Base-by-base conservation (phyloP, 257 asterid species). In the Solanum gracilifrons region DNA sequence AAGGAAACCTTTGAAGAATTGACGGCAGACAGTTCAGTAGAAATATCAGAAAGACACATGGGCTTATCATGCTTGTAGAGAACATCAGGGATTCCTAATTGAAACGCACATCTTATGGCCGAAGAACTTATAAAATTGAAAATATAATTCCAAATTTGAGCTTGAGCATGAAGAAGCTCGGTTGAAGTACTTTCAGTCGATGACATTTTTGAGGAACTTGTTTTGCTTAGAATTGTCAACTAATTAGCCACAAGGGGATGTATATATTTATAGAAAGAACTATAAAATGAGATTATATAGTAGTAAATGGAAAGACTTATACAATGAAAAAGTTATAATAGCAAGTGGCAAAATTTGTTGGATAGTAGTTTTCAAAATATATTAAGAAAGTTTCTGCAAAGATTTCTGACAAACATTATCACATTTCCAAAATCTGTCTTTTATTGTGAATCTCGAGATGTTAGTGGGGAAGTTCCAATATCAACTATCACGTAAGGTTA, bases 21-120 rank as follows among this genome's bases (percentile, higher is more conserved):
- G 82, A 75, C 27, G 35, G 60, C 10, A 33, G 68, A 39, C 9
- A 89, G 75, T 62, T 84, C 76, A 25, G 7, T 15, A 69, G 18
- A 15, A n/a, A 80, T 27, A 6, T 88, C 55, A n/a, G 36, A 21
- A 18, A 88, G 88, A 0, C 79, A 16, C 87, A 86, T 86, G 13
- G 90, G 88, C 36, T 86, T 88, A 55, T 84, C 87, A 33, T 88
- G 87, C 36, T 77, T 79, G 79, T 88, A 88, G 46, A 88, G 83
- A n/a, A 73, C 33, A 9, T 88, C 89, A 21, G 36, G 89, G 1
- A 89, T 82, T 16, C 46, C 87, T 7, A 89, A 25, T 58, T 89
- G 55, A 25, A 89, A 8, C 11, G 87, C 91, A 66, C 91, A 89
- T 84, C 41, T 87, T 9, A 89, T 35, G 1, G 84, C 35, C 6